Conservation (phyloP, 495 filamentous ascomycete genomes). For the Penicillium pancosmium region DNA sequence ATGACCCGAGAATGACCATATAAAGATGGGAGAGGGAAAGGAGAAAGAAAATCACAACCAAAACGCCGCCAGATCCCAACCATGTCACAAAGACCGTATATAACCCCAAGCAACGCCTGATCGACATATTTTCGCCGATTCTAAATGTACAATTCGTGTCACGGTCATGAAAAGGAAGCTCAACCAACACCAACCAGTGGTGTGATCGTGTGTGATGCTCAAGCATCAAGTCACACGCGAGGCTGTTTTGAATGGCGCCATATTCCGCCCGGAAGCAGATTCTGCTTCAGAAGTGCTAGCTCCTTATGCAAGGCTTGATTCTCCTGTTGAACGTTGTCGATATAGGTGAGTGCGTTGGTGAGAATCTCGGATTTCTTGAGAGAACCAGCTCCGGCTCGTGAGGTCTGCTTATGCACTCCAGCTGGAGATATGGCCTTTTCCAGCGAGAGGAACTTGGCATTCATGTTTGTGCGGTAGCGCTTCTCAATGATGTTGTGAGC, state of each 20-base stretch:
- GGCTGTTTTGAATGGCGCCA: conserved; percentile 31
- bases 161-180: conserved; percentile 22
- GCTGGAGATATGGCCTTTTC: conserved; percentile 43
- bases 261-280: conserved; percentile 34
- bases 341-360: conserved; percentile 68
- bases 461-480: conserved; percentile 57
- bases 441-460: conserved; percentile 52
- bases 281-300: conserved; percentile 39
- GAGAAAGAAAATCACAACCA: conserved; percentile 5
- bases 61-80: conserved; percentile 1
- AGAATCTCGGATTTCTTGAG: conserved; percentile 62
- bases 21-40: conserved; percentile 14
- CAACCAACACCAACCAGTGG: conserved; percentile 4
- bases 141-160: conserved; percentile 27
- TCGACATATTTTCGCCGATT: conserved; percentile 12
- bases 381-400: conserved; percentile 35
- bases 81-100: conserved; percentile 8
- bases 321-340: conserved; percentile 56
- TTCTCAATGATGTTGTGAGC: conserved; percentile 58
- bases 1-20: conserved; percentile 27
- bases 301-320: conserved; percentile 45
- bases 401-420: conserved; percentile 26
- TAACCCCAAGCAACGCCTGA: conserved; percentile 3
- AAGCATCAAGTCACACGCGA: conserved; percentile 12
- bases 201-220: conserved; percentile 2